A percentile compares a stretch with the other conserved stretches of the same genome.
phyloP scores from a whole-genome alignment of 164 flowering plant species.

The Cinnamomum micranthum region DNA sequence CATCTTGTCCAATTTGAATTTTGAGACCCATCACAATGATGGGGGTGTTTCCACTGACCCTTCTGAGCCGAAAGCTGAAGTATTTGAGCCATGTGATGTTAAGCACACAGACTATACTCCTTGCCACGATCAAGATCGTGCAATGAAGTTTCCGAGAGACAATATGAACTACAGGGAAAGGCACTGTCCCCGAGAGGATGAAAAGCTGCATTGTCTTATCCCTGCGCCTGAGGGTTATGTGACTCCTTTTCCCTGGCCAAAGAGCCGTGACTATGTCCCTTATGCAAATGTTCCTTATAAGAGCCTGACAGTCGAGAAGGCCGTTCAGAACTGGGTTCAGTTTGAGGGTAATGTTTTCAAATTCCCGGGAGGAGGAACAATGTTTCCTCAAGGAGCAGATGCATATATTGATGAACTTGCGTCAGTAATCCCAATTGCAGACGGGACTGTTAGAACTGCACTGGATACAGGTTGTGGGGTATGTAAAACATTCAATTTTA shows the following conservation, averaged over 20 bases:
- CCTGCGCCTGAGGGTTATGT: constrained; percentile 88
- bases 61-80: constrained; percentile 39
- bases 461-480: constrained; percentile 98
- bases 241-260: constrained; percentile 93
- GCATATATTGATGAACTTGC: constrained; percentile 94
- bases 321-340: constrained; percentile 90
- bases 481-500: constrained; percentile 7
- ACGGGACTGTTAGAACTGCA: constrained; percentile 88
- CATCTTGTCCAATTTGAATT: constrained; percentile 42
- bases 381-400: constrained; percentile 99
- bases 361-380: constrained; percentile 98
- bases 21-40: constrained; percentile 71
- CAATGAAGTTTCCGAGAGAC: constrained; percentile 89
- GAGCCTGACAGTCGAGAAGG: constrained; percentile 84
- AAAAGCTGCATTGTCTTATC: constrained; percentile 75
- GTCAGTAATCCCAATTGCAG: constrained; percentile 72
- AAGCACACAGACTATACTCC: constrained; percentile 79
- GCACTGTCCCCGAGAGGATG: constrained; percentile 81
- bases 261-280: constrained; percentile 82
- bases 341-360: constrained; percentile 83
- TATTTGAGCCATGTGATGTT: constrained; percentile 62
- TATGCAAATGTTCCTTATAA: constrained; percentile 91
- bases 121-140: constrained; percentile 94
- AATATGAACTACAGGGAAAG: constrained; percentile 94
- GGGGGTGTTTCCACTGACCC: constrained; percentile 29